Conservation (phyloP, 2,329 filamentous ascomycete genomes). For the Cryphonectria nitschkei region DNA sequence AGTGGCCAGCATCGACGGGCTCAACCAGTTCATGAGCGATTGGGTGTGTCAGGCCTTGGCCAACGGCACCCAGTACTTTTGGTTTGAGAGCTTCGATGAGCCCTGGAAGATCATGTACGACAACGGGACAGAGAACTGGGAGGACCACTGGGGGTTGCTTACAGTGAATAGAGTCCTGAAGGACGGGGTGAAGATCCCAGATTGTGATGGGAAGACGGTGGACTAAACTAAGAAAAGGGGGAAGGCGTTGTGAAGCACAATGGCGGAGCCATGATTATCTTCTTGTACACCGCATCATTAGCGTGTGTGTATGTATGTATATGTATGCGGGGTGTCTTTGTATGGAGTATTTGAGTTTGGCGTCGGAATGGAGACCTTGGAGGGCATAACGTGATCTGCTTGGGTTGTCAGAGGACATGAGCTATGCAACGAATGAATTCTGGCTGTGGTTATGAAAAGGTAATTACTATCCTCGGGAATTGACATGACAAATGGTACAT, state of each 20-base stretch:
- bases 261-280: not conserved
- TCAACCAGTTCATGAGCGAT: constrained; percentile 84
- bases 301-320: not conserved
- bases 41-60: constrained; percentile 82
- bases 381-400: not conserved
- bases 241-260: too few relatives aligned
- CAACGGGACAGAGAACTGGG: constrained; percentile 72
- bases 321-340: not conserved
- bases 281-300: not conserved
- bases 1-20: constrained; percentile 76
- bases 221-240: not conserved
- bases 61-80: constrained; percentile 92
- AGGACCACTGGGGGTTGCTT: constrained; percentile 95
- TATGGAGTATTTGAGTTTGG: not conserved
- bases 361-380: not conserved
- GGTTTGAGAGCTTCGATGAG: constrained; percentile 97
- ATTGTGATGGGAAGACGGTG: constrained; percentile 77
- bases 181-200: constrained; percentile 79
- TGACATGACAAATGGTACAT: not conserved
- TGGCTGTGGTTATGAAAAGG: not conserved
- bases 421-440: not conserved
- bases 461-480: not conserved
- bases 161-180: constrained; percentile 85
- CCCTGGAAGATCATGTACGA: constrained; percentile 88
- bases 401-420: not conserved